phyloP scores from a whole-genome alignment of 2,329 filamentous ascomycete genomes.

The Lachnellula cervina region DNA sequence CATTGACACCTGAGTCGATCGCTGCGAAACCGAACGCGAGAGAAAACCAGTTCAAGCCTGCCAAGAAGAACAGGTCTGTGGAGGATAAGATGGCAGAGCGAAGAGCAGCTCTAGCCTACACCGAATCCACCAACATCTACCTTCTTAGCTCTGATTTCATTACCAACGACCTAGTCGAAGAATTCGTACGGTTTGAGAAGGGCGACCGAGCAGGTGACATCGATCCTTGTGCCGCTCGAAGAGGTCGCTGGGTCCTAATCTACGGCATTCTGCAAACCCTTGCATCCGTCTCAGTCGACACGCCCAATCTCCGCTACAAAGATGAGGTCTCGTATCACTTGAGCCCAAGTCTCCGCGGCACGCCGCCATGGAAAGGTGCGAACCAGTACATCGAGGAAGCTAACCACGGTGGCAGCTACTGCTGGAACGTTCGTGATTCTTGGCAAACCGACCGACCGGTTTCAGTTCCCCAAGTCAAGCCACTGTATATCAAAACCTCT shows the following conservation, averaged over 20 bases:
- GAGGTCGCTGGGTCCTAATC: constrained; percentile 56
- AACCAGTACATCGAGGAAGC: constrained; percentile 26
- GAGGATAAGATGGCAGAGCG: constrained; percentile 25
- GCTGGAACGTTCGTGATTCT: constrained; percentile 28
- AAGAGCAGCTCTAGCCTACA: constrained; percentile 45
- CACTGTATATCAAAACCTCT: not conserved
- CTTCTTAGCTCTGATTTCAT: constrained; percentile 48
- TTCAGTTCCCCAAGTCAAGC: constrained; percentile 1
- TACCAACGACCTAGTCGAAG: constrained; percentile 50
- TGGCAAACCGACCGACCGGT: constrained; percentile 11
- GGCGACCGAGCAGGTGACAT: constrained; percentile 44
- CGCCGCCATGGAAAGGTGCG: constrained; percentile 50
- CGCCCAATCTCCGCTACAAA: constrained; percentile 47
- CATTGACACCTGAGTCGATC: constrained; percentile 54
- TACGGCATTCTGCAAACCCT: constrained; percentile 57
- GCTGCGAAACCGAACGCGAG: constrained; percentile 26
- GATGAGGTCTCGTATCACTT: constrained; percentile 54
- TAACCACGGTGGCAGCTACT: constrained; percentile 28
- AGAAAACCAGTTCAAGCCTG: constrained; percentile 16
- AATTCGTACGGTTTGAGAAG: constrained; percentile 54
- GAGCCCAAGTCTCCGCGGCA: constrained; percentile 47
- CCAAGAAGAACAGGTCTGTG: constrained; percentile 9
- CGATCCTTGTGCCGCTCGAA: constrained; percentile 50
- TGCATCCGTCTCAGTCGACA: constrained; percentile 54
- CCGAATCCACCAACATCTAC: constrained; percentile 56